Evolutionary conservation across 73 alveolate genomes (phyloP).

Genomic region (Halteria grandinella): DNA sequence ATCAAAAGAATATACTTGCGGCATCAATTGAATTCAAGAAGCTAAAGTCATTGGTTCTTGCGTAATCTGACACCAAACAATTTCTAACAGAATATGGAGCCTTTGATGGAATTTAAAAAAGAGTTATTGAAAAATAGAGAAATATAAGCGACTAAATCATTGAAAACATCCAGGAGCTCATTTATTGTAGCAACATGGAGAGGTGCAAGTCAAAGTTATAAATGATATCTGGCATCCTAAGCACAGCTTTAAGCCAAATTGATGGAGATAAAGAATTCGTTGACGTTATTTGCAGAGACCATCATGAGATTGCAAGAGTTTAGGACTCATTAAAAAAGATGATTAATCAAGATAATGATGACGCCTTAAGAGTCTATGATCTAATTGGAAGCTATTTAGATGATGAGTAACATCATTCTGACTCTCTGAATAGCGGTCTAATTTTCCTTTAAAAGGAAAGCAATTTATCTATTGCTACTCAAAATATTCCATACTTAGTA

Average conservation of each 20-base stretch:
- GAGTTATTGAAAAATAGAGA: conserved; percentile 14
- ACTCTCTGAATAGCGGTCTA: conserved; percentile 9
- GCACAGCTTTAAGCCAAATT: neutral
- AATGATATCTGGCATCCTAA: neutral
- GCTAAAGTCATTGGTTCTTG: neutral
- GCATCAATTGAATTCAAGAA: neutral
- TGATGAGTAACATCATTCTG: neutral
- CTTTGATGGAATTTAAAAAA: neutral
- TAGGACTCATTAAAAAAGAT: conserved; percentile 13
- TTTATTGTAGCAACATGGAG: neutral
- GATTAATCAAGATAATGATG: conserved; percentile 1
- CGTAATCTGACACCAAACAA: neutral
- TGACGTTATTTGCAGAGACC: conserved; percentile 12
- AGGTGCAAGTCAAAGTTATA: neutral
- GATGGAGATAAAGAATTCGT: neutral
- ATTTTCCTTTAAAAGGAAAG: conserved; percentile 6
- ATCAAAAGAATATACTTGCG: neutral
- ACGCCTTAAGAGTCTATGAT: conserved; percentile 4
- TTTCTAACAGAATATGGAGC: neutral
- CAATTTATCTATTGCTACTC: neutral
- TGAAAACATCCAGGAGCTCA: neutral
- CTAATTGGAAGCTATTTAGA: neutral
- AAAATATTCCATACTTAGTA: conserved; percentile 5
- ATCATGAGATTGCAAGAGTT: neutral
- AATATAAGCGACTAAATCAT: neutral